A percentile compares a stretch with the other conserved stretches of the same genome.
Evolutionary conservation across 2,329 filamentous ascomycete species (phyloP).

Genomic region (Decorospora gaudefroyi): DNA sequence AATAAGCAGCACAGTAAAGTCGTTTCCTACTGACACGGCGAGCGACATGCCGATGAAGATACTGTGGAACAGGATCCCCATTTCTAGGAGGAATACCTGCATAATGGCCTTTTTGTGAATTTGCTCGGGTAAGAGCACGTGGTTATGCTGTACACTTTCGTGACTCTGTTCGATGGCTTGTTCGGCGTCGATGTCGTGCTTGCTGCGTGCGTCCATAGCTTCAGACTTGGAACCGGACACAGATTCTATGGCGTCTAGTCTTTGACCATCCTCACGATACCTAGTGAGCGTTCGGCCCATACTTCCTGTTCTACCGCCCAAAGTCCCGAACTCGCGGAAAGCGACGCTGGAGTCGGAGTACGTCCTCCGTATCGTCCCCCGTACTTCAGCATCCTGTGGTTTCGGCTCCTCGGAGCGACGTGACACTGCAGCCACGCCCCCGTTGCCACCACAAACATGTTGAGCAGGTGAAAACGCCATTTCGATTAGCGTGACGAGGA

Average conservation of each 20-base stretch:
- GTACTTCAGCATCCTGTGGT: no score
- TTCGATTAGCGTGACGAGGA: conserved; percentile 64
- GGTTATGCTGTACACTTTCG: conserved; percentile 21
- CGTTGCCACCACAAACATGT: conserved; percentile 60
- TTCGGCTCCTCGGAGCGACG: conserved; percentile 17
- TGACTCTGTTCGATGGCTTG: conserved; percentile 32
- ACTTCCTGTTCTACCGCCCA: conserved; percentile 32
- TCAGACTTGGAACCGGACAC: conserved; percentile 33
- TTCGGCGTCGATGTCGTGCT: conserved; percentile 31
- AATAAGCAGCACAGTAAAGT: conserved; percentile 62
- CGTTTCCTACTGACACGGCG: conserved; percentile 57
- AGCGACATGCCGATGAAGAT: conserved; percentile 67
- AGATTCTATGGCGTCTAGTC: conserved; percentile 53
- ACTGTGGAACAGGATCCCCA: conserved; percentile 65
- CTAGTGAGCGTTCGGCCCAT: conserved; percentile 39
- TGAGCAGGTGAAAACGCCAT: conserved; percentile 63
- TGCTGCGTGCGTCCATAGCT: conserved; percentile 51
- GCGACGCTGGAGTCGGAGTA: conserved; percentile 32
- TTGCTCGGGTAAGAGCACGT: conserved; percentile 27
- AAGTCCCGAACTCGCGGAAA: conserved; percentile 29
- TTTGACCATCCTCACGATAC: conserved; percentile 33
- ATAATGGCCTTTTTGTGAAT: conserved; percentile 38
- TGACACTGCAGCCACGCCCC: conserved; percentile 39
- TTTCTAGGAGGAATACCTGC: conserved; percentile 56
- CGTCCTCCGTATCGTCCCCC: no score